phyloP scores from a whole-genome alignment of 768 basidiomycete genomes.

The Cystofilobasidium ferigula region DNA sequence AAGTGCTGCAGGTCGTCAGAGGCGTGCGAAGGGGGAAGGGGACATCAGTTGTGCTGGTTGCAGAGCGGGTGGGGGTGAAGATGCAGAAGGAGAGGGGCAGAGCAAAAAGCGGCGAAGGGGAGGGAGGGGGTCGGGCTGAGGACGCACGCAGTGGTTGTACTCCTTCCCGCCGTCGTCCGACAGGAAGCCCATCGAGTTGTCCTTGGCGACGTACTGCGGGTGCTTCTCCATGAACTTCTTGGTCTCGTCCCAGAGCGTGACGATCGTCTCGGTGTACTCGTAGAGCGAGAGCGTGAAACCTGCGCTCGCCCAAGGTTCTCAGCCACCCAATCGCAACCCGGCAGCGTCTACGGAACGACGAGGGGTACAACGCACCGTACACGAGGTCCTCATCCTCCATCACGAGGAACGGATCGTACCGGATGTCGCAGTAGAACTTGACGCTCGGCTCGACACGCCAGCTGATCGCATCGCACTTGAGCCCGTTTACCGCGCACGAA shows the following conservation, averaged over 20 bases:
- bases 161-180: constrained; percentile 61
- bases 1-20: constrained; percentile 45
- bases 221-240: constrained; percentile 36
- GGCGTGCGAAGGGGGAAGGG: background rate
- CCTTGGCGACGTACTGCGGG: constrained; percentile 30
- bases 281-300: constrained; percentile 68
- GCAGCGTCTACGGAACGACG: too few relatives aligned
- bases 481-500: background rate
- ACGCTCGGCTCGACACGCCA: constrained; percentile 26
- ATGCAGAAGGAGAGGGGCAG: too few relatives aligned
- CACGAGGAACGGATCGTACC: constrained; percentile 39
- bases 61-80: too few relatives aligned
- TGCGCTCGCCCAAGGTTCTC: constrained; percentile 31
- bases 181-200: constrained; percentile 64
- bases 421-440: constrained; percentile 56
- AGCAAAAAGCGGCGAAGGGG: background rate
- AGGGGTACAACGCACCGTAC: constrained; percentile 49
- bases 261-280: constrained; percentile 70
- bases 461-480: background rate
- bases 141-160: constrained; percentile 69
- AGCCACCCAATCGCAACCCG: constrained; percentile 24
- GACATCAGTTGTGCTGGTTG: background rate
- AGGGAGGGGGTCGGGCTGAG: background rate
- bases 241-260: constrained; percentile 63
- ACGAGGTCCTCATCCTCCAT: constrained; percentile 71